Base-by-base conservation (phyloP, 805 yeast genomes). In the Candida glaebosa region DNA sequence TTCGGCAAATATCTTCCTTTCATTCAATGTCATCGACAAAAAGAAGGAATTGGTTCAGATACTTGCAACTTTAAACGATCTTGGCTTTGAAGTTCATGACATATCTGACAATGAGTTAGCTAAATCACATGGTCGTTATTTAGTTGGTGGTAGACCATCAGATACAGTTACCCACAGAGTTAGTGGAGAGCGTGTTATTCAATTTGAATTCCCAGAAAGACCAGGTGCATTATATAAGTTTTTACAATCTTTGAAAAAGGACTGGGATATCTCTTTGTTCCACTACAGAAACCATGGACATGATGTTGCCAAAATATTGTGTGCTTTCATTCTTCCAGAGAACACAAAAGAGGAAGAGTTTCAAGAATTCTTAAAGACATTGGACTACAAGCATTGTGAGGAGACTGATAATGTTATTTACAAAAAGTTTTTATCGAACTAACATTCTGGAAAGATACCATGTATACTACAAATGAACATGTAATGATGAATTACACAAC, bases 201-300 rank as follows among this genome's bases (percentile, higher is more conserved):
- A 84, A 37, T 93, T 93, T 55, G 96, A 89, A 63, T 95, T 93
- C 72, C 99, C 99, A 10, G 99, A 93, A 58, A 82, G 93, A 56
- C 98, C 99, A 2, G 96, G 96, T 37, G 97, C 99, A 1, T 73
- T 93, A 55, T 78, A 84, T 20, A 84, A 78, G 44, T 93, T 93
- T 67, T 73, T 93, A 55, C 76, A 75, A 19, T 74, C 82, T 14
- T 65, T 93, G 58, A 79, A 83, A 54, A 73, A 75, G 18, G 80
- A 81, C 38, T 93, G 98, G 97, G 93, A 93, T 59, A 79, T 93
- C 47, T 85, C 97, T 1, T 67, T 93, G 54, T 93, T 93, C 82
- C 96, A 93, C 63, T 93, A 93, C 66, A 81, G 99, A 73, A 89
- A 93, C 67, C 95, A 89, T 53, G 99, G 99, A 31, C 82, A 91